These are phyloP conservation scores for Jacaranda copaia DNA, from an alignment of 257 asterid species.

Conservation along the genomic window DNA sequence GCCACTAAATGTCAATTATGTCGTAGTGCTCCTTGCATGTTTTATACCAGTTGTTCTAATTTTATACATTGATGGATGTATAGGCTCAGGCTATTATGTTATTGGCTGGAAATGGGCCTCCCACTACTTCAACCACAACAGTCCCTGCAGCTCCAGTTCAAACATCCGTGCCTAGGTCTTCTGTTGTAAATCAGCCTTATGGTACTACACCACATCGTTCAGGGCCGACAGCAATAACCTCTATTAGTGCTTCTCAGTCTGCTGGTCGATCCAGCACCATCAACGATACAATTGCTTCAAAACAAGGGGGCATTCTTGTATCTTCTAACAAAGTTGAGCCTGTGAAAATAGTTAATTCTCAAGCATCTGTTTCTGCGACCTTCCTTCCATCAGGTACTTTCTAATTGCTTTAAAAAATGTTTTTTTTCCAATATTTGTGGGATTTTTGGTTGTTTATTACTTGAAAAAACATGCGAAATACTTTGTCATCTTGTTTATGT, in stretches of 20 bases:
- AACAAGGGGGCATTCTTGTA: slow-evolving; percentile 41
- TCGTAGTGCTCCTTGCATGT: background rate
- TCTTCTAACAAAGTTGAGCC: slow-evolving; percentile 51
- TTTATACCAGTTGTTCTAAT: background rate
- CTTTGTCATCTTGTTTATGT: background rate
- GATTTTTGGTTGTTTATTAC: background rate
- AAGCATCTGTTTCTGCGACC: slow-evolving; percentile 45
- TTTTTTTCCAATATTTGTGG: slow-evolving; percentile 15
- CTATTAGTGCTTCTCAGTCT: slow-evolving; percentile 45
- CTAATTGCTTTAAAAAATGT: slow-evolving; percentile 5
- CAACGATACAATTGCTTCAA: slow-evolving; percentile 36
- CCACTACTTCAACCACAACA: slow-evolving; percentile 43
- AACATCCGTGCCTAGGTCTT: slow-evolving; percentile 49
- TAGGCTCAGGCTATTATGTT: slow-evolving; percentile 95
- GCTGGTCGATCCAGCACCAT: slow-evolving; percentile 40
- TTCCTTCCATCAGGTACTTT: slow-evolving; percentile 49
- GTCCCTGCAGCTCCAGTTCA: slow-evolving; percentile 57
- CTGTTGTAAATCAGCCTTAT: slow-evolving; percentile 49
- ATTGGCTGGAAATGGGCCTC: slow-evolving; percentile 82
- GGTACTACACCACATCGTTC: slow-evolving; percentile 37
- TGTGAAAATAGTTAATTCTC: slow-evolving; percentile 39
- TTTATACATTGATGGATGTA: background rate
- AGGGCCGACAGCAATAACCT: slow-evolving; percentile 45
- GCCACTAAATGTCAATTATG: background rate
- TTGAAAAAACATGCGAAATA: background rate